Evolutionary conservation across 371 early-diverging fungal species (phyloP).

Genomic region (Rhizomucor miehei): DNA sequence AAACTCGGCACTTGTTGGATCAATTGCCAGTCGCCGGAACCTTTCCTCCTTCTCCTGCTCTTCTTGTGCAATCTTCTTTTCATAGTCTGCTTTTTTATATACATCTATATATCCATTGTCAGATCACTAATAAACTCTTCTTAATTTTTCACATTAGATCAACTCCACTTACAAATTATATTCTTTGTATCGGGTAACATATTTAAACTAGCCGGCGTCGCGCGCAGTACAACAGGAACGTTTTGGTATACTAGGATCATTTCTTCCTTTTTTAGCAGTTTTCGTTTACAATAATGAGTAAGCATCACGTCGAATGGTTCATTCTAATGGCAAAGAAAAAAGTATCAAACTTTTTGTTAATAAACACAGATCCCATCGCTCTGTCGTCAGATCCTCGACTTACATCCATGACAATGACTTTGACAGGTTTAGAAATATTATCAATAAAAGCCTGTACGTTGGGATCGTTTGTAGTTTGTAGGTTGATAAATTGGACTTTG

Average conservation of each 20-base stretch:
- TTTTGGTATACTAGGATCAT: conserved; percentile 32
- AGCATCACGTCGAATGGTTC: conserved; percentile 30
- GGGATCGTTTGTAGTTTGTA: background rate
- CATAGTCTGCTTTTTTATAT: conserved; percentile 24
- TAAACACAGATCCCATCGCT: too few species aligned
- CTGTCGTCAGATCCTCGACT: too few species aligned
- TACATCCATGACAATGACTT: conserved; percentile 38
- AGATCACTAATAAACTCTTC: background rate
- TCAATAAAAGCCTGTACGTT: conserved; percentile 3
- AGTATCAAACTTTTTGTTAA: too few species aligned
- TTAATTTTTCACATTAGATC: too few species aligned
- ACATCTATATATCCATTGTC: conserved; percentile 25
- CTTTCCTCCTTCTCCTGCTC: conserved; percentile 15
- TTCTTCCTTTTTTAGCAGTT: conserved; percentile 22
- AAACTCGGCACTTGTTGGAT: background rate
- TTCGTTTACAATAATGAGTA: conserved; percentile 22
- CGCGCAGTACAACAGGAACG: conserved; percentile 26
- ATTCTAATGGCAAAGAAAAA: conserved; percentile 19
- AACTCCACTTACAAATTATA: background rate
- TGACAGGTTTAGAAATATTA: conserved; percentile 23
- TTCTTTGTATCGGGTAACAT: conserved; percentile 15
- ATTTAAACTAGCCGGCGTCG: conserved; percentile 35
- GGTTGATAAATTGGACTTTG: conserved; percentile 26
- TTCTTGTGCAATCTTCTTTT: conserved; percentile 16
- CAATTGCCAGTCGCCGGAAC: conserved; percentile 4